These are phyloP conservation scores for Sporothrix globosa DNA, from an alignment of 2,329 filamentous ascomycete species.

Conservation along the genomic window DNA sequence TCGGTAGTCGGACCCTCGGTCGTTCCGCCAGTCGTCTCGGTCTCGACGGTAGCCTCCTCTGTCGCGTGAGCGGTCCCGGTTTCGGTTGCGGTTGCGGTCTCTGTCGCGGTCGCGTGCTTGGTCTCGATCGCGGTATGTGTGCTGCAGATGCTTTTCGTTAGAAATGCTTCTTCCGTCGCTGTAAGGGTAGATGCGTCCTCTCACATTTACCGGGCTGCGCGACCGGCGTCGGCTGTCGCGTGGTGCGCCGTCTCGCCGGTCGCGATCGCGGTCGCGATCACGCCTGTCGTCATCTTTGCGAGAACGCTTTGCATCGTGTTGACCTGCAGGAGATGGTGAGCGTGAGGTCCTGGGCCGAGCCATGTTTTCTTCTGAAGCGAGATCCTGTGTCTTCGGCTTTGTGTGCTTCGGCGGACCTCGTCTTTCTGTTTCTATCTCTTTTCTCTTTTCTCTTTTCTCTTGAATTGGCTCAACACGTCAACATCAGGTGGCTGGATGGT, in stretches of 20 bases:
- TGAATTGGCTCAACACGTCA: constrained; percentile 22
- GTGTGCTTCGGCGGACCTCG: constrained; percentile 3
- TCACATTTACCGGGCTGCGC: constrained; percentile 65
- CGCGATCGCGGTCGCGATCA: constrained; percentile 53
- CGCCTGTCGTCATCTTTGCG: constrained; percentile 65
- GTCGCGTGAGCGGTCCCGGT: constrained; percentile 58
- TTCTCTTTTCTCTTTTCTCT: not conserved
- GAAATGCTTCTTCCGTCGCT: constrained; percentile 43
- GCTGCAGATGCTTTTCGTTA: constrained; percentile 53
- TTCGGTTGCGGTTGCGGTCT: constrained; percentile 45
- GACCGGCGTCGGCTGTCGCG: constrained; percentile 61
- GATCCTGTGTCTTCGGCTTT: constrained; percentile 14
- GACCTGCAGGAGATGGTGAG: constrained; percentile 93
- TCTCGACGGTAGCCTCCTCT: constrained; percentile 69
- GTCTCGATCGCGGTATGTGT: constrained; percentile 63
- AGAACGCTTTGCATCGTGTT: constrained; percentile 70
- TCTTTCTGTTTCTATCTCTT: constrained; percentile 1
- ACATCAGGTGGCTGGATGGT: not conserved
- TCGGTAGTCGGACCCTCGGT: constrained; percentile 50
- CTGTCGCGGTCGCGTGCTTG: constrained; percentile 43
- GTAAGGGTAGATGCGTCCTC: constrained; percentile 40
- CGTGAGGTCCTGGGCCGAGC: constrained; percentile 69
- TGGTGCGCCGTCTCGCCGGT: constrained; percentile 56
- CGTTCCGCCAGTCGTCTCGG: constrained; percentile 59
- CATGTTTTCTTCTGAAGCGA: constrained; percentile 47